Conservation (phyloP, 495 filamentous ascomycete genomes). For the Penicillium taxi region DNA sequence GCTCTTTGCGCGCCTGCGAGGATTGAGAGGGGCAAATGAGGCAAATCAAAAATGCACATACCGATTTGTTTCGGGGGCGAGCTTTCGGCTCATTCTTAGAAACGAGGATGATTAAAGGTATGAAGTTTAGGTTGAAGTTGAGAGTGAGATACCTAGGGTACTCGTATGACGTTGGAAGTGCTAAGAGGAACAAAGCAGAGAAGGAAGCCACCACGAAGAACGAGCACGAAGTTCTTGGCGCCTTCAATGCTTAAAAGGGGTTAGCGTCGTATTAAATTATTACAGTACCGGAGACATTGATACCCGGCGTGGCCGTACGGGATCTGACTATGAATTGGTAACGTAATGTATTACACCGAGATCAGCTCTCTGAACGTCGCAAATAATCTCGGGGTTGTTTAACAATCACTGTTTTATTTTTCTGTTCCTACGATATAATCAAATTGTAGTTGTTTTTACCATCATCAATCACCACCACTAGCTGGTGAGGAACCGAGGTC, state of each 20-base stretch:
- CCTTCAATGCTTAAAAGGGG: constrained; percentile 25
- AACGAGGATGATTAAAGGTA: constrained; percentile 6
- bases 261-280: no score
- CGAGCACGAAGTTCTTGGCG: constrained; percentile 22
- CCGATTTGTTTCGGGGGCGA: constrained; percentile 95
- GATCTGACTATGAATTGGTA: no score
- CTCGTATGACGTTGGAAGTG: constrained; percentile 12
- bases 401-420: no score
- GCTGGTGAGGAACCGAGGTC: no score
- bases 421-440: constrained; percentile 3
- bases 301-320: no score
- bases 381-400: no score
- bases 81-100: constrained; percentile 57
- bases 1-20: constrained; percentile 5
- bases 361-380: no score
- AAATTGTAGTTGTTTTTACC: constrained; percentile 3
- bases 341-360: no score
- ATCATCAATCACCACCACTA: no score
- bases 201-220: constrained; percentile 13
- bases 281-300: no score
- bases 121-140: constrained; percentile 11
- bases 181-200: constrained; percentile 13
- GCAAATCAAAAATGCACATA: constrained; percentile 48
- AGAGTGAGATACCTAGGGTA: constrained; percentile 22
- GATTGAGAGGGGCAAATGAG: constrained; percentile 28